Base-by-base conservation (phyloP, 306 rosid species). In the Lablab purpureus region DNA sequence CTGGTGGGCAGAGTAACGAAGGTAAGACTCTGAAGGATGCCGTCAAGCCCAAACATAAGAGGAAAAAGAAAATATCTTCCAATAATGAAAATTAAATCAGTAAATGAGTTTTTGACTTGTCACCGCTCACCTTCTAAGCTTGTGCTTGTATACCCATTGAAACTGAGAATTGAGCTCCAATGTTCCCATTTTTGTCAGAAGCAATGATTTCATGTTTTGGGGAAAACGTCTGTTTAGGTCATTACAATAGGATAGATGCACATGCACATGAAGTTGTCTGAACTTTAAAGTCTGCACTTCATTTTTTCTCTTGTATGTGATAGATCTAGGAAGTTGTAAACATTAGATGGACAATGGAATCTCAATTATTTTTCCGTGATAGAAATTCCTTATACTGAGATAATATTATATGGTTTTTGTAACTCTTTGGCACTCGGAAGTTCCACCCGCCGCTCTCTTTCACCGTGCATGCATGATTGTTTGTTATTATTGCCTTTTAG, bases 1-100 rank as follows among this genome's bases (percentile, higher is more conserved):
- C 78, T 68, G 49, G 74, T 34, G 78, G 41, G 50, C 83, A 40
- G 81, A 81, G 50, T 19, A 85, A 74, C 58, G 90, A 84, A 81
- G 91, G 75, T 69, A 91, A 85, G 79, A 90, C 93, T 55, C 77
- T 93, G 70, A 85, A 83, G 80, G 98, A 91, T 82, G 98, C 97
- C 3, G 98, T 93, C 80, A 93, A 91, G 80, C 87, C 88, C 56
- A 91, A 92, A 79, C 81, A 88, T 85, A 90, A 45, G 81, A 90
- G 95, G 64, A 88, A 83, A 85, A 91, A 89, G 79, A 89, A 66
- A 54, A 45, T 73, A 55, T n/a, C 86, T 78, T 69, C 89, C 56
- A 59, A 51, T n/a, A 72, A 65, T 50, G 81, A 70, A 74, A 90
- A 88, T 75, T 90, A 86, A 88, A 71, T 78, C 65, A 37, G 46